Evolutionary conservation across 768 basidiomycete species (phyloP).

Genomic region (Omphalotus guepiniiformis): DNA sequence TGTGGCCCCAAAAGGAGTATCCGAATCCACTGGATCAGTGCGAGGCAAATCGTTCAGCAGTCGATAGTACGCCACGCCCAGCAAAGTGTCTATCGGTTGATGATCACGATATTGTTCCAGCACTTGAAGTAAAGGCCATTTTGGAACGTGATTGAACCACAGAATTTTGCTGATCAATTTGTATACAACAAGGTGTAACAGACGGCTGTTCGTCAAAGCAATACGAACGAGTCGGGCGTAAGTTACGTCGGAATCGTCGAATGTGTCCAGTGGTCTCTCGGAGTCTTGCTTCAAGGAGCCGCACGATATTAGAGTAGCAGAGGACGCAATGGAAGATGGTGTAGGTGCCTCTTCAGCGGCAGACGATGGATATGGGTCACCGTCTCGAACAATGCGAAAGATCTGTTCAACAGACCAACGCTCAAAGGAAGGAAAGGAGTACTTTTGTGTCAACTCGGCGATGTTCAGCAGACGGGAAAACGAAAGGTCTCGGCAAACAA

Average conservation of each 20-base stretch:
- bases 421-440: slow-evolving; percentile 41
- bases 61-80: slow-evolving; percentile 54
- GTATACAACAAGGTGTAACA: slow-evolving; percentile 45
- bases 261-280: neutral
- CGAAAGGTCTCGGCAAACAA: no score
- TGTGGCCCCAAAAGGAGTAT: slow-evolving; percentile 25
- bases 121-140: slow-evolving; percentile 33
- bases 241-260: slow-evolving; percentile 21
- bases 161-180: slow-evolving; percentile 49
- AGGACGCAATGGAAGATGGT: slow-evolving; percentile 19
- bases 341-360: neutral
- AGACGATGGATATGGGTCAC: slow-evolving; percentile 25
- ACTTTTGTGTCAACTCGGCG: slow-evolving; percentile 43
- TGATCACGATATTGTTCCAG: slow-evolving; percentile 32
- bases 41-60: slow-evolving; percentile 31
- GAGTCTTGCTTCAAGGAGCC: slow-evolving; percentile 14
- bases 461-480: slow-evolving; percentile 37
- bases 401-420: slow-evolving; percentile 39
- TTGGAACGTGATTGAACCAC: slow-evolving; percentile 48
- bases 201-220: slow-evolving; percentile 42
- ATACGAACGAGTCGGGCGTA: slow-evolving; percentile 48
- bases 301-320: slow-evolving; percentile 20
- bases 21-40: slow-evolving; percentile 12
- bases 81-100: slow-evolving; percentile 29
- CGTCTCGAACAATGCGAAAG: slow-evolving; percentile 29